Conservation (phyloP, 2,329 filamentous ascomycete genomes). For the Sporothrix protearum region DNA sequence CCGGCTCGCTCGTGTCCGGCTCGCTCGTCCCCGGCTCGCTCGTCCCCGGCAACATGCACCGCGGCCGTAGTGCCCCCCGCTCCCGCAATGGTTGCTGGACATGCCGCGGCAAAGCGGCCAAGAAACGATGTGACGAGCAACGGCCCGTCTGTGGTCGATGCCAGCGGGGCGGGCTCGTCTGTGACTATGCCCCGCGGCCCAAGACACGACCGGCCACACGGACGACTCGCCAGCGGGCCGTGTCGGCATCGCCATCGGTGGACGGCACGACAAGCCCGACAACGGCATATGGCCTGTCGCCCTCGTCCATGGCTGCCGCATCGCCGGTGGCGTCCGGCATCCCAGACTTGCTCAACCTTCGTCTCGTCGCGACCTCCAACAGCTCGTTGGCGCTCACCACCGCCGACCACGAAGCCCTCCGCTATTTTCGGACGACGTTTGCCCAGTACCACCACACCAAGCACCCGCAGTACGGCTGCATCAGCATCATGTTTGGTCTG, state of each 20-base stretch:
- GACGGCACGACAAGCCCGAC: too few relatives aligned
- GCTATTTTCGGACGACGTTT: not conserved
- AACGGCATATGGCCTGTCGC: too few relatives aligned
- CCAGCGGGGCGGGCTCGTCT: not conserved
- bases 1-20: too few relatives aligned
- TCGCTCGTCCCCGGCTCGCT: too few relatives aligned
- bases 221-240: not conserved
- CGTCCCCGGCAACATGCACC: not conserved
- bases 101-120: constrained; percentile 4
- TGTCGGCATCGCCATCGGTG: not conserved
- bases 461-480: not conserved
- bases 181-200: not conserved
- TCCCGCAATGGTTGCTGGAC: constrained; percentile 14
- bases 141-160: not conserved
- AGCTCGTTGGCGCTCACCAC: not conserved
- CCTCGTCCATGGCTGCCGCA: not conserved
- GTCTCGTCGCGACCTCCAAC: not conserved
- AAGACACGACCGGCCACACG: not conserved
- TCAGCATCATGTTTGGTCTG: constrained; percentile 7
- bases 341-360: not conserved
- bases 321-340: not conserved
- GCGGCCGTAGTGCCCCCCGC: not conserved
- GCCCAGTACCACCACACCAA: constrained; percentile 4
- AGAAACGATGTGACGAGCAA: constrained; percentile 4
- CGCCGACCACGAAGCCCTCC: not conserved